Base-by-base conservation (phyloP, 352 stramenopile species). In the Blastocystis sp. region DNA sequence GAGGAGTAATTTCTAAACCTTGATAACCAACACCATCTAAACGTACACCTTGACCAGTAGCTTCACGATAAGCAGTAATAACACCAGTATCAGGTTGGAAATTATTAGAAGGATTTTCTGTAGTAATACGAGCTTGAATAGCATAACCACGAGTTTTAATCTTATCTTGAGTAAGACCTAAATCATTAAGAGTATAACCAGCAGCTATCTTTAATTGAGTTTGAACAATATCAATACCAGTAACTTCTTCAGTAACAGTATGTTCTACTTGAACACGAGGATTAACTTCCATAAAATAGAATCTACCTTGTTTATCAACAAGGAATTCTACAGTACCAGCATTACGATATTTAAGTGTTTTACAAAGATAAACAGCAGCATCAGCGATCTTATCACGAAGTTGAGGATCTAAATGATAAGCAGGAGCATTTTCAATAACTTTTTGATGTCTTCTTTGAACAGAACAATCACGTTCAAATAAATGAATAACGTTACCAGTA, bases 211-310 rank as follows among this genome's bases (percentile, higher is more conserved):
- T 72, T 43, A 97, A 91, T 78, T 95, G 86, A 25, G 75, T 83
- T 70, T 95, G 81, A 48, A 96, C 88, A 36, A 96, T 76, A 67
- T 98, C 87, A 42, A 95, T 79, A 54, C 80, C 80, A 28, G 80
- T 92, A 62, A 91, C 86, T 67, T 89, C 72, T 57, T 90, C 80
- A 24, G 80, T 89, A 70, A 91, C 82, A 46, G 80, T 84, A 70
- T 88, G 80, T 68, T 89, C 80, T 2, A 91, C 85, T 71, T 98
- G 90, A 42, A 98, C 81, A 47, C 90, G 82, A 11, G 90, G 86
- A 72, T 98, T 98, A 58, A 95, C 85, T 77, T 98, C 90, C 57
- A 95, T 94, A 68, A 98, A 96, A 75, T 91, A 91, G 73, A 88
- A 78, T 67, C 67, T 79, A 36, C 68, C 68, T 10, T 48, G 27